These are phyloP conservation scores for Clausena lansium DNA, from an alignment of 345 rosid genomes.

Conservation along the genomic window DNA sequence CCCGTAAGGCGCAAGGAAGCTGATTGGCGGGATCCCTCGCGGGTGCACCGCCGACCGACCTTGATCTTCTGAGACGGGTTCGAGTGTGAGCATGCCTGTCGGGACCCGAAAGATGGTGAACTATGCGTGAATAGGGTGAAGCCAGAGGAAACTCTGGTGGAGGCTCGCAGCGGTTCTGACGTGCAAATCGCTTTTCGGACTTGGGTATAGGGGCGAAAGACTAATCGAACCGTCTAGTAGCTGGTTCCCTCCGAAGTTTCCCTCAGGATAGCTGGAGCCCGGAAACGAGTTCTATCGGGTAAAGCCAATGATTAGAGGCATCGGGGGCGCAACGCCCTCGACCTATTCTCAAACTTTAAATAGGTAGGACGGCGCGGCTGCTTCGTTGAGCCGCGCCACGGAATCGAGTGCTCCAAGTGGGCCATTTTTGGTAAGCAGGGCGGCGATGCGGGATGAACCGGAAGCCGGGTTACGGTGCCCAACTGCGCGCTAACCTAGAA, in stretches of 20 bases:
- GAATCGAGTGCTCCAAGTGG: constrained; percentile 7
- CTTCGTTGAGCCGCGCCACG: not conserved
- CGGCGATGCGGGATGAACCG: no score
- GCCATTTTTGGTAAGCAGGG: constrained; percentile 7
- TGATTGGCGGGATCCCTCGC: constrained; percentile 10
- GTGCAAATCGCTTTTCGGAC: constrained; percentile 52
- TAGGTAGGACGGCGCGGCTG: constrained; percentile 3
- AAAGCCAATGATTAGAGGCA: constrained; percentile 14
- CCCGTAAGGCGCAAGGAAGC: constrained; percentile 9
- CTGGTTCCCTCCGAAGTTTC: constrained; percentile 58
- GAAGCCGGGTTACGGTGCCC: no score
- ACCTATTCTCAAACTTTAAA: constrained; percentile 9
- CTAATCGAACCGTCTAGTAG: constrained; percentile 62
- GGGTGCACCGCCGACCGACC: constrained; percentile 30
- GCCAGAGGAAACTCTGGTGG: constrained; percentile 32
- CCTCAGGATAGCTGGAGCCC: constrained; percentile 45
- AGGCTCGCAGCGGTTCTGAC: constrained; percentile 42
- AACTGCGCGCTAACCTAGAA: no score
- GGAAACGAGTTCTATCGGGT: constrained; percentile 25
- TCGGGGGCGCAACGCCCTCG: constrained; percentile 10
- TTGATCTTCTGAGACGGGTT: constrained; percentile 28
- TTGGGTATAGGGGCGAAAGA: constrained; percentile 67
- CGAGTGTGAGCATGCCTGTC: constrained; percentile 24
- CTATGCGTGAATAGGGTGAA: constrained; percentile 27
- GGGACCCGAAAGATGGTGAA: constrained; percentile 32